Conservation (phyloP, 768 basidiomycete genomes). For the Tephrocybe sp. region DNA sequence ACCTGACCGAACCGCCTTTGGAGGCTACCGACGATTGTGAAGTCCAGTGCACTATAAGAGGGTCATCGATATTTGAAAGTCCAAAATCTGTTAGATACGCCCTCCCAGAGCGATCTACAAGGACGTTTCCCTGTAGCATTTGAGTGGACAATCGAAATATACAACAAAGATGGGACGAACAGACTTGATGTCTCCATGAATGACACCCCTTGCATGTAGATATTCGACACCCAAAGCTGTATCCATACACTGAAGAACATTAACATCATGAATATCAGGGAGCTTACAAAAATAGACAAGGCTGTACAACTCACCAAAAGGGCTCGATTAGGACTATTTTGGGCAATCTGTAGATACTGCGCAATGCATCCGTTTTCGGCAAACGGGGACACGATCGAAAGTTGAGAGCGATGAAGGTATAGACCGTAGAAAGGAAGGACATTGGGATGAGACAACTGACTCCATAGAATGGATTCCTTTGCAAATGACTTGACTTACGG, state of each 20-base stretch:
- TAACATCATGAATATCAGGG: too few relatives aligned
- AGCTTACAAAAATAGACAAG: constrained; percentile 13
- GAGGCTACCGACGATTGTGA: constrained; percentile 10
- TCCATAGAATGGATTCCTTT: constrained; percentile 2
- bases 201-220: constrained; percentile 31
- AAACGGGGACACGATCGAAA: constrained; percentile 4
- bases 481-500: too few relatives aligned
- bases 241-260: too few relatives aligned
- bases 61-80: constrained; percentile 15
- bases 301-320: background rate
- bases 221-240: constrained; percentile 29
- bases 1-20: constrained; percentile 13
- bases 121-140: constrained; percentile 21
- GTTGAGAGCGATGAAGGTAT: background rate
- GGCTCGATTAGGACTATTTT: background rate
- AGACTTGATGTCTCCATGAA: constrained; percentile 48
- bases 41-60: too few relatives aligned
- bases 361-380: constrained; percentile 2
- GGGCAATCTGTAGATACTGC: background rate
- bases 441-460: background rate
- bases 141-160: constrained; percentile 17
- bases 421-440: constrained; percentile 4
- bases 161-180: too few relatives aligned
- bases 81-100: constrained; percentile 25
- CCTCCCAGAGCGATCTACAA: constrained; percentile 15